These are phyloP conservation scores for Sporothrix humicola DNA, from an alignment of 2,329 filamentous ascomycete genomes.

Conservation along the genomic window DNA sequence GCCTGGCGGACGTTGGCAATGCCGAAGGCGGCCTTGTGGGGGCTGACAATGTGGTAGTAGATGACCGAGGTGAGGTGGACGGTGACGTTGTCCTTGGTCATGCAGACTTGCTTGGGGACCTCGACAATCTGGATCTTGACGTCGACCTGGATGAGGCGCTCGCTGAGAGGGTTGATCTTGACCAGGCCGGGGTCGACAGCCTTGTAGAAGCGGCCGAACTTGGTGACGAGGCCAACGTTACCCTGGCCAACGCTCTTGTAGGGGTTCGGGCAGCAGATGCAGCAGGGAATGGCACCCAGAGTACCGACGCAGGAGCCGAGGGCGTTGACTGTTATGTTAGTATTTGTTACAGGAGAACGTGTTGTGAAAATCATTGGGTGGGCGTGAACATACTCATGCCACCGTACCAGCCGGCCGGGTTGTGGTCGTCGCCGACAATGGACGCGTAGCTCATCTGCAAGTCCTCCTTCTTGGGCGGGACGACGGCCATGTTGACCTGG, in stretches of 20 bases:
- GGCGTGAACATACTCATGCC: constrained; percentile 71
- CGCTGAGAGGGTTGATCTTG: constrained; percentile 94
- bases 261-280: constrained; percentile 89
- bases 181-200: constrained; percentile 96
- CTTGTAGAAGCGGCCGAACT: constrained; percentile 93
- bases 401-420: constrained; percentile 86
- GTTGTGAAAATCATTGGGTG: too few species aligned
- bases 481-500: constrained; percentile 68
- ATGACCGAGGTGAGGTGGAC: constrained; percentile 94
- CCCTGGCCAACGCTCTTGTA: constrained; percentile 93
- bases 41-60: constrained; percentile 96
- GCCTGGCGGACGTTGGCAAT: constrained; percentile 94
- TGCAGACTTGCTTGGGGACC: constrained; percentile 94
- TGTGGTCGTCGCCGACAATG: constrained; percentile 67
- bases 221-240: constrained; percentile 92
- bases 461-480: constrained; percentile 81
- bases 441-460: constrained; percentile 81
- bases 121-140: constrained; percentile 99
- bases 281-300: constrained; percentile 87
- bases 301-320: constrained; percentile 78
- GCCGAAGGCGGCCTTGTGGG: constrained; percentile 96
- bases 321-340: constrained; percentile 44
- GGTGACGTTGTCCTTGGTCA: constrained; percentile 99
- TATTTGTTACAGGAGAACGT: neutral
- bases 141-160: constrained; percentile 88